Base-by-base conservation (phyloP, 768 basidiomycete species). In the Phanerochaete sordida region DNA sequence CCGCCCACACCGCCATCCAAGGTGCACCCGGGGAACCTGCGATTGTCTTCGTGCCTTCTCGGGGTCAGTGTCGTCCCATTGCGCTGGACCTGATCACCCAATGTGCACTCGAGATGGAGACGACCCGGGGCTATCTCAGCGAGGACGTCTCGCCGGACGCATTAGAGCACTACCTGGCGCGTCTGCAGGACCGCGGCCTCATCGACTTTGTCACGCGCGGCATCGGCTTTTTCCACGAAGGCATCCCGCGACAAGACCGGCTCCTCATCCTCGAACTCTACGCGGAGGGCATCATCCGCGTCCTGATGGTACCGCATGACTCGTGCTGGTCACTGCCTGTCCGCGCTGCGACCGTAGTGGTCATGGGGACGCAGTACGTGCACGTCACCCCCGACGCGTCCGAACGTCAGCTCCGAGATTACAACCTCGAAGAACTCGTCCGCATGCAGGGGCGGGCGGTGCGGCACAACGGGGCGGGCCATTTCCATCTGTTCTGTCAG, bases 361-460 rank as follows among this genome's bases (percentile, higher is more conserved):
- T 93, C 47, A 89, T 98, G 88, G 91, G 93, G 19, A 93, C 95
- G 3, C 97, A 99, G 71, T 96, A 92, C 71, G 71, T 87, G 26
- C 77, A 83, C 57, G 65, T 78, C 7, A 76, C 79, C 43, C 72
- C 70, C 37, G 77, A 76, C 56, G 79, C 75, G 15, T 69, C 76
- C 9, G 85, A 87, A 61, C 84, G 90, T 24, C 87, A 89, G 65
- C 70, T 96, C 52, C 80, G 81, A 46, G 93, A 95, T 69, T 98
- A 98, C 72, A 76, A 77, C 0, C 75, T 96, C 37, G 79, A 84
- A 21, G 95, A 98, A 65, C 74, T 99, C 35, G 85, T 91, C 53
- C 86, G 85, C 59, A 98, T 99, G 95, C 95, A 98, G 73, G 85
- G 91, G 57, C 83, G 85, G 31, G 95, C 95, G 3, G 82, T 93